Conservation (phyloP, 2,329 filamentous ascomycete genomes). For the Fusarium bactridioides region DNA sequence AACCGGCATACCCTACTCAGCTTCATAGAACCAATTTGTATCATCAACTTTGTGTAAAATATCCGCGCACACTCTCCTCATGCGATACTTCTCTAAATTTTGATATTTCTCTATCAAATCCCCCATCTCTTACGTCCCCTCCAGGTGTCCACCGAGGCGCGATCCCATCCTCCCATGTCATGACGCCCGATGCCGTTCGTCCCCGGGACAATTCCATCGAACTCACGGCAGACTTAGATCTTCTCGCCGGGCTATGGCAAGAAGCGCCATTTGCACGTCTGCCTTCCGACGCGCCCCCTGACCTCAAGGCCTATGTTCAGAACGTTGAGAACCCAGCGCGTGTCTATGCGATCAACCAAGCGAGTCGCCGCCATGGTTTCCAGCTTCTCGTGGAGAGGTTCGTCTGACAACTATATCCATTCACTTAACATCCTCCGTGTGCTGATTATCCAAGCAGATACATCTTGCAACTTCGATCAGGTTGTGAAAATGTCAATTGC, state of each 20-base stretch:
- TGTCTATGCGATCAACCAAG: constrained; percentile 68
- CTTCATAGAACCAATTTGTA: not conserved
- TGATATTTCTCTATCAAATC: not conserved
- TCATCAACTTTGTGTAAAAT: not conserved
- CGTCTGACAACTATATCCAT: constrained; percentile 30
- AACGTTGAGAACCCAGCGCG: constrained; percentile 68
- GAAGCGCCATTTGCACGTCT: constrained; percentile 66
- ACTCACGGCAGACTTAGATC: constrained; percentile 52
- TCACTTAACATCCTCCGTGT: not conserved
- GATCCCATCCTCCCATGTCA: constrained; percentile 33
- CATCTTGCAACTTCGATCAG: constrained; percentile 81
- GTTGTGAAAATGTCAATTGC: constrained; percentile 75
- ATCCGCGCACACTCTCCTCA: not conserved
- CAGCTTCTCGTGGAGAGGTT: constrained; percentile 74
- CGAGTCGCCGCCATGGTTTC: constrained; percentile 68
- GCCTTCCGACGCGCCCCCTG: constrained; percentile 66
- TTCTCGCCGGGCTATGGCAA: constrained; percentile 68
- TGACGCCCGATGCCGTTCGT: constrained; percentile 36
- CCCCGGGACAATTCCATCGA: constrained; percentile 26
- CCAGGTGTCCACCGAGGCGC: constrained; percentile 18
- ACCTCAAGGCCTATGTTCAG: constrained; percentile 63
- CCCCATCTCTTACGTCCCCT: not conserved
- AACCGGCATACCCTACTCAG: not conserved
- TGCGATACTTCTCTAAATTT: not conserved
- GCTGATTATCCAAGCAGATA: constrained; percentile 62